phyloP scores from a whole-genome alignment of 331 rosid genomes.

The Phaseolus coccineus region DNA sequence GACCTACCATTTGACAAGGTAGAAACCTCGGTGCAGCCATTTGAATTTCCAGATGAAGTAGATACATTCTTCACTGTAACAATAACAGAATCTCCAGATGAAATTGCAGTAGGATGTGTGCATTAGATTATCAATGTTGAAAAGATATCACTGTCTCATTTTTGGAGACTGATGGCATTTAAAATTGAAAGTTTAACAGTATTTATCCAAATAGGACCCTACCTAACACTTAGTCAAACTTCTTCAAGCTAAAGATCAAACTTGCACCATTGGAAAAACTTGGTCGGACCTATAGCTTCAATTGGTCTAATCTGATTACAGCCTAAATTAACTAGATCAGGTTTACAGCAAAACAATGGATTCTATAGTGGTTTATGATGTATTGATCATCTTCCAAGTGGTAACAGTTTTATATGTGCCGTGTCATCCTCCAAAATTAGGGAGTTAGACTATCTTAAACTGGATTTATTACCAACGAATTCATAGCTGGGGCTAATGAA shows the following conservation, averaged over 20 bases:
- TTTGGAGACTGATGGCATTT: slow-evolving; percentile 5
- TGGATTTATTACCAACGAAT: background rate
- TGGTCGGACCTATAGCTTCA: slow-evolving; percentile 16
- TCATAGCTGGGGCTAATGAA: background rate
- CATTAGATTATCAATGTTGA: slow-evolving; percentile 12
- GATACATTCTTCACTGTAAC: slow-evolving; percentile 39
- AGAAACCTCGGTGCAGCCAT: slow-evolving; percentile 25
- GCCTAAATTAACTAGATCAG: no score
- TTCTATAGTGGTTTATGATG: background rate
- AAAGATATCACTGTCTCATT: background rate
- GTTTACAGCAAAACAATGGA: background rate
- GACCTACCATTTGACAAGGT: slow-evolving; percentile 21
- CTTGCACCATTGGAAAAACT: background rate
- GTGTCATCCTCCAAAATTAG: background rate
- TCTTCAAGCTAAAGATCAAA: background rate
- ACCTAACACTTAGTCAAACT: background rate
- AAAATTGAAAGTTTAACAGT: slow-evolving; percentile 1
- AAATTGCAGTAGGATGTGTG: slow-evolving; percentile 26
- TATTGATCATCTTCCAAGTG: background rate
- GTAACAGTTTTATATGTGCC: background rate
- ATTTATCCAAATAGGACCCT: background rate
- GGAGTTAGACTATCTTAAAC: background rate
- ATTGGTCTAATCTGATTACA: background rate
- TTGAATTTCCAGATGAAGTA: slow-evolving; percentile 35
- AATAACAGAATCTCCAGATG: slow-evolving; percentile 42